Evolutionary conservation across 2,329 filamentous ascomycete genomes (phyloP).

Genomic region (Arachnopeziza araneosa): DNA sequence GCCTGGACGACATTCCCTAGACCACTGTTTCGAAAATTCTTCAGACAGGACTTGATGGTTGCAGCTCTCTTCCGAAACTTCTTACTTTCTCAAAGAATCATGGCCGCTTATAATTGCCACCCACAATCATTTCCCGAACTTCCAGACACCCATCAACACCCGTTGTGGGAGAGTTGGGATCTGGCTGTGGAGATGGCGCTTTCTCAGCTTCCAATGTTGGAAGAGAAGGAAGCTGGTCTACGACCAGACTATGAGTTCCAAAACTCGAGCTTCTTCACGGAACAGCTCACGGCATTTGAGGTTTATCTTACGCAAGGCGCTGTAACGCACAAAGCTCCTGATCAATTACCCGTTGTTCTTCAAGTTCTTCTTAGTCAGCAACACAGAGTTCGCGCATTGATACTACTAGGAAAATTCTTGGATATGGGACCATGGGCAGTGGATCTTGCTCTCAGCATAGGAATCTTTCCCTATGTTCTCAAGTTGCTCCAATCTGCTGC

Average conservation of each 20-base stretch:
- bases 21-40: slow-evolving; percentile 91
- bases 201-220: slow-evolving; percentile 79
- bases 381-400: slow-evolving; percentile 83
- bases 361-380: slow-evolving; percentile 95
- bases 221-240: slow-evolving; percentile 66
- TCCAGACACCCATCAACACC: slow-evolving; percentile 92
- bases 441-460: slow-evolving; percentile 94
- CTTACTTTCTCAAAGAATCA: slow-evolving; percentile 86
- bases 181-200: slow-evolving; percentile 93
- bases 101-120: slow-evolving; percentile 94
- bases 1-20: slow-evolving; percentile 94
- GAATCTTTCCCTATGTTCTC: slow-evolving; percentile 97
- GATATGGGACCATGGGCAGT: slow-evolving; percentile 97
- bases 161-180: slow-evolving; percentile 97
- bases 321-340: slow-evolving; percentile 78
- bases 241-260: slow-evolving; percentile 76
- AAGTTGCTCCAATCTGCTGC: slow-evolving; percentile 95
- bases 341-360: slow-evolving; percentile 92
- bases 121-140: slow-evolving; percentile 86
- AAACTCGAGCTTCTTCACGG: slow-evolving; percentile 93
- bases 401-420: slow-evolving; percentile 86
- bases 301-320: slow-evolving; percentile 85
- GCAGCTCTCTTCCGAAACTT: slow-evolving; percentile 96
- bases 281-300: slow-evolving; percentile 95
- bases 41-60: slow-evolving; percentile 98